These are phyloP conservation scores for Leccinum boreale DNA, from an alignment of 768 basidiomycete species.

Conservation along the genomic window DNA sequence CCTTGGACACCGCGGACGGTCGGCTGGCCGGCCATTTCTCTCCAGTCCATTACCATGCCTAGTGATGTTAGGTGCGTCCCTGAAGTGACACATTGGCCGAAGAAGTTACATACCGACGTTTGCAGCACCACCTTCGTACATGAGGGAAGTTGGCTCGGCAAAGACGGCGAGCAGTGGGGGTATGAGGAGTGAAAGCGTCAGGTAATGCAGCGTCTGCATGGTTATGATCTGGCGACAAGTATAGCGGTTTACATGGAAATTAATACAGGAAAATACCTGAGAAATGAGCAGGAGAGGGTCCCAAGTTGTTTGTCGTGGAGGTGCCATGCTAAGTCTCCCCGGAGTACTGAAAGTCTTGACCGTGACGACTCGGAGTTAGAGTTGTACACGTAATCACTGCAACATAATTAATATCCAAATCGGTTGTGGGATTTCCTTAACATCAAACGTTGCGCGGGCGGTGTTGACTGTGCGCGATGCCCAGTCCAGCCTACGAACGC, in stretches of 20 bases:
- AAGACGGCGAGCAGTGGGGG: slow-evolving; percentile 77
- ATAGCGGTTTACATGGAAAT: not conserved
- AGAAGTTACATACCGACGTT: slow-evolving; percentile 58
- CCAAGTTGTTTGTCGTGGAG: slow-evolving; percentile 60
- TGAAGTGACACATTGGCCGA: not conserved
- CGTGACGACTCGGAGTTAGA: not conserved
- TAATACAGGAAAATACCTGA: slow-evolving; percentile 49
- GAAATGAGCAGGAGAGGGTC: slow-evolving; percentile 86
- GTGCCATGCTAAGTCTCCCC: slow-evolving; percentile 28
- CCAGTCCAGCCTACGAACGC: slow-evolving; percentile 28
- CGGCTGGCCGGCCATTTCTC: slow-evolving; percentile 85
- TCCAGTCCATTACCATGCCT: slow-evolving; percentile 98
- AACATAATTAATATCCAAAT: slow-evolving; percentile 10
- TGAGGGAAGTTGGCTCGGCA: slow-evolving; percentile 66
- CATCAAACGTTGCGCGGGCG: not conserved
- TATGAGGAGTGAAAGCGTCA: slow-evolving; percentile 77
- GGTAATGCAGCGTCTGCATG: slow-evolving; percentile 90
- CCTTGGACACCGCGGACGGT: slow-evolving; percentile 68
- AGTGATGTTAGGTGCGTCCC: slow-evolving; percentile 3
- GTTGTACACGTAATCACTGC: slow-evolving; percentile 11
- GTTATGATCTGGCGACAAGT: slow-evolving; percentile 70
- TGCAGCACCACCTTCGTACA: slow-evolving; percentile 75
- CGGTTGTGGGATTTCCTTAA: not conserved
- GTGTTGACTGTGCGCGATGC: slow-evolving; percentile 20
- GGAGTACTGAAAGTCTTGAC: not conserved